phyloP scores from a whole-genome alignment of 2,329 filamentous ascomycete species.

The Helminthosporium solani region DNA sequence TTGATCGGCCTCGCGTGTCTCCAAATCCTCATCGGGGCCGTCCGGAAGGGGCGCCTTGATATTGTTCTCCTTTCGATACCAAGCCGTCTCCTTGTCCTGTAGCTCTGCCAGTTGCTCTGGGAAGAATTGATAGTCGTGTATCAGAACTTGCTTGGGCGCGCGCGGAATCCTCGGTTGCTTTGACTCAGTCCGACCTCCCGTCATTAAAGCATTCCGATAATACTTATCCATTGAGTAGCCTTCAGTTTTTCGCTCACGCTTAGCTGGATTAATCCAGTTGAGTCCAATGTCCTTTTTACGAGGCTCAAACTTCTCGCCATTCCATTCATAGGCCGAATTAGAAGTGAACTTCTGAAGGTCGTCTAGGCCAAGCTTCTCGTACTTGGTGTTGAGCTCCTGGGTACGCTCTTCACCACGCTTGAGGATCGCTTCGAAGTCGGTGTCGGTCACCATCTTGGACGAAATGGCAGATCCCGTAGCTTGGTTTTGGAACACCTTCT shows the following conservation, averaged over 20 bases:
- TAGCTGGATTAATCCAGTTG: slow-evolving; percentile 96
- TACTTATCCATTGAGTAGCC: slow-evolving; percentile 99
- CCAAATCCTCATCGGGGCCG: slow-evolving; percentile 81
- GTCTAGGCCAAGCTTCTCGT: slow-evolving; percentile 95
- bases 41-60: slow-evolving; percentile 92
- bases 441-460: slow-evolving; percentile 67
- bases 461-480: slow-evolving; percentile 61
- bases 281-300: slow-evolving; percentile 82
- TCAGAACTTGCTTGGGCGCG: slow-evolving; percentile 85
- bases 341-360: slow-evolving; percentile 97
- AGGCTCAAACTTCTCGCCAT: slow-evolving; percentile 91
- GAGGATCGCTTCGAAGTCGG: slow-evolving; percentile 88
- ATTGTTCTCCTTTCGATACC: slow-evolving; percentile 91
- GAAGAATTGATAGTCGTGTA: slow-evolving; percentile 98
- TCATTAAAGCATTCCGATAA: slow-evolving; percentile 87
- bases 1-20: slow-evolving; percentile 83
- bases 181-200: slow-evolving; percentile 74
- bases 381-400: slow-evolving; percentile 85
- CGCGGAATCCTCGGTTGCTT: slow-evolving; percentile 93
- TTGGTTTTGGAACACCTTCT: slow-evolving; percentile 81
- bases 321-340: slow-evolving; percentile 98
- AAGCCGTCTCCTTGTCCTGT: slow-evolving; percentile 95
- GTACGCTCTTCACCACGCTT: slow-evolving; percentile 85
- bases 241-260: slow-evolving; percentile 97
- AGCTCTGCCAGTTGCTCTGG: slow-evolving; percentile 79